These are phyloP conservation scores for Paulownia fortunei DNA, from an alignment of 257 asterid genomes.

Conservation along the genomic window DNA sequence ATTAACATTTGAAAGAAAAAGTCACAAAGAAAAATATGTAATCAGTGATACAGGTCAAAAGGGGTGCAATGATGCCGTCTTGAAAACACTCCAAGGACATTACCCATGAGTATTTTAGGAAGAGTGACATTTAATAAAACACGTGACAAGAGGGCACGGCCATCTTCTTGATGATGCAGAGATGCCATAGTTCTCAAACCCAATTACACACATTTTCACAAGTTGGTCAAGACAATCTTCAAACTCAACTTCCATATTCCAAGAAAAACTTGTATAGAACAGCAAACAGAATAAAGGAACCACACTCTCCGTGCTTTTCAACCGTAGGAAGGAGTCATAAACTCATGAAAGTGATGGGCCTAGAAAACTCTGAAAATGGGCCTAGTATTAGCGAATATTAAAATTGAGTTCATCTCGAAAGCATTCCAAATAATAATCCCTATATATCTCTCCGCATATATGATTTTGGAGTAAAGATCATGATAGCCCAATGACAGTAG, in stretches of 20 bases:
- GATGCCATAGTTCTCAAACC: constrained; percentile 10
- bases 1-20: background rate
- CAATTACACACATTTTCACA: background rate
- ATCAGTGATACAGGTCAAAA: background rate
- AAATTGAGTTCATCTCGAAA: background rate
- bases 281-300: too few species aligned
- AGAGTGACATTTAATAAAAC: too few species aligned
- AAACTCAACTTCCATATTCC: too few species aligned
- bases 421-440: too few species aligned
- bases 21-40: background rate
- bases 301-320: background rate
- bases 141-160: too few species aligned
- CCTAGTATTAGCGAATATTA: background rate
- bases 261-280: too few species aligned
- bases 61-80: background rate
- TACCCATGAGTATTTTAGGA: background rate
- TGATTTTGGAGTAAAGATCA: background rate
- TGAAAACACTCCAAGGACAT: background rate
- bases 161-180: too few species aligned
- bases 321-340: background rate
- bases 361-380: background rate
- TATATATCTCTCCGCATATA: too few species aligned
- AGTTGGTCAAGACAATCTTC: too few species aligned
- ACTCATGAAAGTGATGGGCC: background rate
- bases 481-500: background rate